Evolutionary conservation across 1,284 basidiomycete genomes (phyloP).

Genomic region (Hemileia vastatrix): DNA sequence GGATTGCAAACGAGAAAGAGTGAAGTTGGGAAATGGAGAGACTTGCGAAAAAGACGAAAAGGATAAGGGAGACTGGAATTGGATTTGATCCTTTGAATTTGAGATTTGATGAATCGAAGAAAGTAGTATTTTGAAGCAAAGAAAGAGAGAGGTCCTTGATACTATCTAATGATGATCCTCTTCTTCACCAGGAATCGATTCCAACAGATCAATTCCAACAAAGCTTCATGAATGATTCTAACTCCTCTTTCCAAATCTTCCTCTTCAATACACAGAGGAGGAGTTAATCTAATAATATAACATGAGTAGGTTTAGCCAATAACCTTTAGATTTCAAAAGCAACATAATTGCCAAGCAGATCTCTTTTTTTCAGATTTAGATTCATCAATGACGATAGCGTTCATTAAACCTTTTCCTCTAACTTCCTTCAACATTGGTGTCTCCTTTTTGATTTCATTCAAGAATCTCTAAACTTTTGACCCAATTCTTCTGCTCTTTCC

Average conservation of each 20-base stretch:
- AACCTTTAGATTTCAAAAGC: conserved; percentile 79
- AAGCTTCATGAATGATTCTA: conserved; percentile 62
- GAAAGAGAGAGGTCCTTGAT: too few relatives aligned
- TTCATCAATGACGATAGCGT: conserved; percentile 90
- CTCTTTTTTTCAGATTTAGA: conserved; percentile 57
- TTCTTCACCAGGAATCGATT: too few relatives aligned
- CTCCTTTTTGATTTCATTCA: conserved; percentile 35
- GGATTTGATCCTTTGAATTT: too few relatives aligned
- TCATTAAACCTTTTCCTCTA: conserved; percentile 76
- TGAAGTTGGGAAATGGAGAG: too few relatives aligned
- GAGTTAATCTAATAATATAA: conserved; percentile 72
- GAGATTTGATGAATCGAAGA: too few relatives aligned
- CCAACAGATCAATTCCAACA: conserved; percentile 55
- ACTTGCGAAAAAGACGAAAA: too few relatives aligned
- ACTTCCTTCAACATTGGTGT: conserved; percentile 50
- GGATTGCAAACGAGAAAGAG: too few relatives aligned
- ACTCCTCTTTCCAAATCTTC: conserved; percentile 68
- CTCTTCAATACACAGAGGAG: conserved; percentile 84
- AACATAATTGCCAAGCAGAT: conserved; percentile 93
- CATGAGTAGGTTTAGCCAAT: conserved; percentile 89
- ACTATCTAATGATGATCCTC: too few relatives aligned
- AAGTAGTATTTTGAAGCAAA: too few relatives aligned
- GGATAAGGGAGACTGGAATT: too few relatives aligned
- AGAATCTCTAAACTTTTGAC: conserved; percentile 62
- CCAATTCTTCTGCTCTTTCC: conserved; percentile 65